Percentiles rank a stretch among this genome's conserved stretches.
Evolutionary conservation across 371 early-diverging fungal genomes (phyloP).

Genomic region (Mucor circinelloides): DNA sequence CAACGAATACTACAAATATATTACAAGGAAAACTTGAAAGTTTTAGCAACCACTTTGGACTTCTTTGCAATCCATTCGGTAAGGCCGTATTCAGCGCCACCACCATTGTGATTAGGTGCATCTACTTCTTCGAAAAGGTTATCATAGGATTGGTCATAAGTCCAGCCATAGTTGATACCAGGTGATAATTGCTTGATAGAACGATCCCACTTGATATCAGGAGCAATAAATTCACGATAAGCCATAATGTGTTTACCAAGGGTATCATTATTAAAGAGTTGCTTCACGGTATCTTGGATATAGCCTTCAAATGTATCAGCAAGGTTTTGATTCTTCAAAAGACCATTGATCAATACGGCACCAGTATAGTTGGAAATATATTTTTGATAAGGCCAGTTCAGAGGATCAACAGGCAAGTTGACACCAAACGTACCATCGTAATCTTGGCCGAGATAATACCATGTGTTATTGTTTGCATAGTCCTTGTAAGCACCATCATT

Average conservation of each 20-base stretch:
- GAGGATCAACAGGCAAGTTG: slow-evolving; percentile 35
- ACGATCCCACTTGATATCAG: slow-evolving; percentile 60
- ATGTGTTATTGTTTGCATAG: slow-evolving; percentile 36
- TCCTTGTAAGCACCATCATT: slow-evolving; percentile 62
- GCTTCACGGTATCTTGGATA: slow-evolving; percentile 46
- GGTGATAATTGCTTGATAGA: slow-evolving; percentile 53
- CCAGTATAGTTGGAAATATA: slow-evolving; percentile 36
- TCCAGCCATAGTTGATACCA: slow-evolving; percentile 56
- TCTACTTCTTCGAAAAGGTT: slow-evolving; percentile 38
- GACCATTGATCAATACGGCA: slow-evolving; percentile 52
- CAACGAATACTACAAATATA: neutral
- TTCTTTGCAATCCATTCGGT: slow-evolving; percentile 43
- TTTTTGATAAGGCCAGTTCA: slow-evolving; percentile 41
- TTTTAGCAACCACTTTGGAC: slow-evolving; percentile 30
- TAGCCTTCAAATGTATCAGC: slow-evolving; percentile 47
- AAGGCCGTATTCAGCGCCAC: slow-evolving; percentile 53
- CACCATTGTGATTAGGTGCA: slow-evolving; percentile 33
- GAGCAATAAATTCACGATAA: slow-evolving; percentile 50
- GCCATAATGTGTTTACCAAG: slow-evolving; percentile 49
- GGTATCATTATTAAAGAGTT: slow-evolving; percentile 54
- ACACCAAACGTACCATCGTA: slow-evolving; percentile 62
- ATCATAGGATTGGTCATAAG: slow-evolving; percentile 35
- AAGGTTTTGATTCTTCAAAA: slow-evolving; percentile 45
- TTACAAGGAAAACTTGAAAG: slow-evolving; percentile 40
- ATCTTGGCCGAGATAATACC: slow-evolving; percentile 59